Conservation (phyloP, 1,284 basidiomycete species). For the Athelia sp. region DNA sequence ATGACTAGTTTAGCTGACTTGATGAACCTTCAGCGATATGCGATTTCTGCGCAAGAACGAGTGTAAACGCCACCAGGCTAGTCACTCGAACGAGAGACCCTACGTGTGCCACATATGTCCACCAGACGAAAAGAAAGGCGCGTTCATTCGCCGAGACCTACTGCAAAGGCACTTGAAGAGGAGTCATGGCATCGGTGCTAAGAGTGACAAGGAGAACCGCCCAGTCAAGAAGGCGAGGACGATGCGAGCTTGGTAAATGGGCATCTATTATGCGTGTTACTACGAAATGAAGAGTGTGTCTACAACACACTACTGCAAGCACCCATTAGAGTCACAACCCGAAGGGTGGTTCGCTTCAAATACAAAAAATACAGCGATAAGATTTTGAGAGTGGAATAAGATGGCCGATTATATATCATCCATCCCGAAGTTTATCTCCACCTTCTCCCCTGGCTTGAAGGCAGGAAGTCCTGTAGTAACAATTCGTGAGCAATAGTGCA, state of each 20-base stretch:
- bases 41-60: conserved; percentile 69
- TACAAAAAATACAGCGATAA: too few relatives aligned
- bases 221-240: too few relatives aligned
- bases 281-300: neutral
- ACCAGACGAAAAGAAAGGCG: conserved; percentile 26
- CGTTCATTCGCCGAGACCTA: conserved; percentile 61
- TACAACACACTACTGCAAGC: too few relatives aligned
- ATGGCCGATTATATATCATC: conserved; percentile 74
- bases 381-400: too few relatives aligned
- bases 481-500: conserved; percentile 4
- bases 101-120: conserved; percentile 52
- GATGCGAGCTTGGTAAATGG: too few relatives aligned
- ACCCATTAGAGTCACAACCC: too few relatives aligned
- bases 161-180: conserved; percentile 56
- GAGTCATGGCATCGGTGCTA: conserved; percentile 40
- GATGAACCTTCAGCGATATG: conserved; percentile 35
- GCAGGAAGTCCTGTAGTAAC: conserved; percentile 78
- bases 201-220: conserved; percentile 17
- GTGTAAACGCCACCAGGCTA: conserved; percentile 65
- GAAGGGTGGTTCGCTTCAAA: too few relatives aligned
- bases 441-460: conserved; percentile 98
- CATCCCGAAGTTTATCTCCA: conserved; percentile 82
- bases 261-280: neutral
- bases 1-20: conserved; percentile 6
- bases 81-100: conserved; percentile 53